phyloP scores from a whole-genome alignment of 257 asterid species.

The Coffea eugenioides region DNA sequence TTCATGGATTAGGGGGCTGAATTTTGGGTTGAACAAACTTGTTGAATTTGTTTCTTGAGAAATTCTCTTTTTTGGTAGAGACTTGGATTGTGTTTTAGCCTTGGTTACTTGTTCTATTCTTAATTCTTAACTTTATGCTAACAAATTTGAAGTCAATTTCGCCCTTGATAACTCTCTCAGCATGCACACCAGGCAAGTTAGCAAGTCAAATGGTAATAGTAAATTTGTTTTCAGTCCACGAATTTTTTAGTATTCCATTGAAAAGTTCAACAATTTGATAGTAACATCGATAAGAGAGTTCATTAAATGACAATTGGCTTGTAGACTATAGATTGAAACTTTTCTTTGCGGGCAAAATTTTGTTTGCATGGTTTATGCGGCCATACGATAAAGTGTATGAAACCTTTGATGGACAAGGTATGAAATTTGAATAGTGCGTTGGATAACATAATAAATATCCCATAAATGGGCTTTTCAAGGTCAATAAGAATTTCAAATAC shows the following conservation, averaged over 20 bases:
- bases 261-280: not conserved
- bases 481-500: not conserved
- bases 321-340: not conserved
- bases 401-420: not conserved
- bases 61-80: conserved; percentile 13
- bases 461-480: not conserved
- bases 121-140: not conserved
- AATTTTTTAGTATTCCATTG: not conserved
- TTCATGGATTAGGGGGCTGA: conserved; percentile 16
- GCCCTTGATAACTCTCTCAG: not conserved
- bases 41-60: conserved; percentile 10
- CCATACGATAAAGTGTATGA: not conserved
- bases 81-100: not conserved
- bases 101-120: conserved; percentile 9
- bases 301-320: not conserved
- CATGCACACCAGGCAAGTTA: not conserved
- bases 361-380: not conserved
- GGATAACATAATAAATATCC: not conserved
- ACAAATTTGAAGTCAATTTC: conserved; percentile 14
- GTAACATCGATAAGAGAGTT: not conserved
- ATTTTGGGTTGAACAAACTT: conserved; percentile 43
- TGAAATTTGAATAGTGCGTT: not conserved
- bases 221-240: not conserved
- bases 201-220: not conserved
- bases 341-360: not conserved